phyloP scores from a whole-genome alignment of 169 alveolate species.

The Eimeria sp. region DNA sequence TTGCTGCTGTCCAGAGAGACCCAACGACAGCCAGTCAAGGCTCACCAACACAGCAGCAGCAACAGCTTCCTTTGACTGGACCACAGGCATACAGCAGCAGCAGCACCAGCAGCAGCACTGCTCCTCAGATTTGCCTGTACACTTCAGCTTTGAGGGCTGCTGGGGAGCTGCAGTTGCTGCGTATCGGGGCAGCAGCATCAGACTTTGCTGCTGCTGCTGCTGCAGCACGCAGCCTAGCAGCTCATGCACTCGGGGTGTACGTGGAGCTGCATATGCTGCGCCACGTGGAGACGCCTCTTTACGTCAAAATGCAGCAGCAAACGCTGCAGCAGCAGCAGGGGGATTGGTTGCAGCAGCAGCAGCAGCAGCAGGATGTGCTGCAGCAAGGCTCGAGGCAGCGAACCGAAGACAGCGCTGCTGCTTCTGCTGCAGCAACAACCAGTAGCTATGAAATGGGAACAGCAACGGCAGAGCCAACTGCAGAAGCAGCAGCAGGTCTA shows the following conservation, averaged over 20 bases:
- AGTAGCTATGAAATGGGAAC: neutral
- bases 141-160: conserved; percentile 64
- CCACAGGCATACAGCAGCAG: conserved; percentile 11
- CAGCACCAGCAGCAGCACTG: conserved; percentile 18
- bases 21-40: neutral
- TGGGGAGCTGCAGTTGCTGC: conserved; percentile 19
- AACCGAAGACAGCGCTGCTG: neutral
- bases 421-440: neutral
- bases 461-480: neutral
- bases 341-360: neutral
- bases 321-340: conserved; percentile 29
- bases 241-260: conserved; percentile 64
- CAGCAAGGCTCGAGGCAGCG: neutral
- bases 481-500: neutral
- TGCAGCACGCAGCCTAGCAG: conserved; percentile 28
- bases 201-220: conserved; percentile 60
- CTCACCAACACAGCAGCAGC: neutral
- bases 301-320: neutral
- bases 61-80: neutral
- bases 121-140: conserved; percentile 25
- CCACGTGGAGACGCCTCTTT: neutral
- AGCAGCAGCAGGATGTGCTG: neutral
- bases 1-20: neutral
- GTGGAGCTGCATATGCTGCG: neutral
- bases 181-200: conserved; percentile 60